phyloP scores from a whole-genome alignment of 257 asterid genomes.

The Catharanthus roseus region DNA sequence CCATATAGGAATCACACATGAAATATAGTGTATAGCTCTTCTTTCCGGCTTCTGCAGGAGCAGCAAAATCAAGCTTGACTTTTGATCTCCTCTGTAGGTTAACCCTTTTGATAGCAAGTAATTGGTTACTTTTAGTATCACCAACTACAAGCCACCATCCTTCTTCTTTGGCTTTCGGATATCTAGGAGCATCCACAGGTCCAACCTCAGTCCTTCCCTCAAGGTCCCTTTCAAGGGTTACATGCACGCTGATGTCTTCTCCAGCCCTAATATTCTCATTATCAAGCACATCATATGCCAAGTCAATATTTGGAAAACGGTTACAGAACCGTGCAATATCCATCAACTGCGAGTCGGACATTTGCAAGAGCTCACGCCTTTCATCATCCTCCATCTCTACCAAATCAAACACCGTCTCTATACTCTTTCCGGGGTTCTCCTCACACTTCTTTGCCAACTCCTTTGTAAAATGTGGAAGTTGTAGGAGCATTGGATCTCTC shows the following conservation, averaged over 20 bases:
- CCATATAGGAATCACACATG: conserved; percentile 37
- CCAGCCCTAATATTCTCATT: conserved; percentile 25
- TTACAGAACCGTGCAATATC: conserved; percentile 38
- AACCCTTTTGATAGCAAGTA: conserved; percentile 39
- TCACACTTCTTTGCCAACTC: conserved; percentile 40
- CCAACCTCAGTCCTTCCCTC: conserved; percentile 37
- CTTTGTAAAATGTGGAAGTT: conserved; percentile 40
- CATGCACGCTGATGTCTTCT: conserved; percentile 25
- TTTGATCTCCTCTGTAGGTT: conserved; percentile 32
- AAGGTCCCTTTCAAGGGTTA: conserved; percentile 37
- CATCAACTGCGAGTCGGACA: conserved; percentile 32
- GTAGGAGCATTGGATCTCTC: conserved; percentile 35
- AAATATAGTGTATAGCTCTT: conserved; percentile 29
- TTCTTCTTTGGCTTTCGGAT: conserved; percentile 38
- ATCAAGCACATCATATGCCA: conserved; percentile 29
- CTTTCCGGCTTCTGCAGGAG: conserved; percentile 30
- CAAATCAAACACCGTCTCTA: conserved; percentile 35
- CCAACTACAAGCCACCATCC: conserved; percentile 49
- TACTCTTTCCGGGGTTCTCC: conserved; percentile 34
- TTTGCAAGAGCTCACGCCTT: conserved; percentile 36
- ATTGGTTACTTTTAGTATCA: conserved; percentile 31
- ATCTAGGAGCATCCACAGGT: conserved; percentile 36
- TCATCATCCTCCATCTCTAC: conserved; percentile 39
- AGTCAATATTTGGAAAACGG: conserved; percentile 35
- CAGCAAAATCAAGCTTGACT: conserved; percentile 35